Conservation (phyloP, 495 filamentous ascomycete genomes). For the Annulohypoxylon maeteangense region DNA sequence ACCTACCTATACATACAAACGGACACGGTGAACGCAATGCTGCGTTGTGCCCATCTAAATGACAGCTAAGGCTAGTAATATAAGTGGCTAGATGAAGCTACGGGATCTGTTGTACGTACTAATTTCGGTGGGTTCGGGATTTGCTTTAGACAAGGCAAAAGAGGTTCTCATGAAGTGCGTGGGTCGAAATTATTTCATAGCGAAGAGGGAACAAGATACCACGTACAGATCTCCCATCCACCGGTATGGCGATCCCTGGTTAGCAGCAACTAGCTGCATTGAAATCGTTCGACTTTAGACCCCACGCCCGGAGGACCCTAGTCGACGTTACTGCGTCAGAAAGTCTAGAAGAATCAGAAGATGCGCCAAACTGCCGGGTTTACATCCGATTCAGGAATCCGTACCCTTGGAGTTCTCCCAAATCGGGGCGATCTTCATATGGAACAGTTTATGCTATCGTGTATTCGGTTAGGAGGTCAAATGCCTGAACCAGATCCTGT, state of each 20-base stretch:
- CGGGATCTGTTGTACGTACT: slow-evolving; percentile 35
- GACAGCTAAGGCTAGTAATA: slow-evolving; percentile 34
- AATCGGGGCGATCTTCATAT: slow-evolving; percentile 44
- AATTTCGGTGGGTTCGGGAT: slow-evolving; percentile 37
- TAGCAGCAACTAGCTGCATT: slow-evolving; percentile 22
- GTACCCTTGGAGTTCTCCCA: slow-evolving; percentile 38
- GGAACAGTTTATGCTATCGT: slow-evolving; percentile 27
- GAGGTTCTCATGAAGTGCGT: neutral
- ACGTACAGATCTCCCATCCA: slow-evolving; percentile 31
- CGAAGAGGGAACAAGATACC: slow-evolving; percentile 23
- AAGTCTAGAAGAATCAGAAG: slow-evolving; percentile 42
- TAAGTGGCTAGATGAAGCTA: slow-evolving; percentile 31
- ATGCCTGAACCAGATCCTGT: slow-evolving; percentile 43
- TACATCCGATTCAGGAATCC: slow-evolving; percentile 51
- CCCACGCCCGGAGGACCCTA: slow-evolving; percentile 34
- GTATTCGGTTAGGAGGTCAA: slow-evolving; percentile 38
- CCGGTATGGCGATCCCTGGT: slow-evolving; percentile 26
- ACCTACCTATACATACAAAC: slow-evolving; percentile 1
- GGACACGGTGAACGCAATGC: slow-evolving; percentile 33
- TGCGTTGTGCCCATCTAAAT: slow-evolving; percentile 35
- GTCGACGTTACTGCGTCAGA: slow-evolving; percentile 25
- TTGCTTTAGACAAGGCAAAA: slow-evolving; percentile 10
- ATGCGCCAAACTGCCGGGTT: slow-evolving; percentile 48
- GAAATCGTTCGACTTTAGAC: slow-evolving; percentile 39
- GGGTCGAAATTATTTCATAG: slow-evolving; percentile 10